phyloP scores from a whole-genome alignment of 441 rosid species.

The Brassica balearica region DNA sequence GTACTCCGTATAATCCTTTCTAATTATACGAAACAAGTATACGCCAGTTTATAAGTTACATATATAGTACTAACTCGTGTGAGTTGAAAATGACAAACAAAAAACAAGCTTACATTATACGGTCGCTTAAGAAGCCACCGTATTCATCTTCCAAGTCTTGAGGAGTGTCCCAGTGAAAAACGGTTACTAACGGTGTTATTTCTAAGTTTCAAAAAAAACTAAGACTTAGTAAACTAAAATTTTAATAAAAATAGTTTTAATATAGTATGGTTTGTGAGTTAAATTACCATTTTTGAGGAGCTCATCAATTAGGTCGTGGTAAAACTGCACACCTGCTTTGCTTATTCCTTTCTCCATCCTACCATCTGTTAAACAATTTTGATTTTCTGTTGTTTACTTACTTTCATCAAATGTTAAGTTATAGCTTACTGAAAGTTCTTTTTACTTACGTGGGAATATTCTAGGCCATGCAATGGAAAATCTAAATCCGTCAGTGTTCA shows the following conservation, averaged over 20 bases:
- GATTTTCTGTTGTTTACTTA: not conserved
- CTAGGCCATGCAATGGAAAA: slow-evolving; percentile 63
- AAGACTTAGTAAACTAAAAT: not conserved
- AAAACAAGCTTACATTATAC: slow-evolving; percentile 40
- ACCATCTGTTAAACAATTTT: slow-evolving; percentile 46
- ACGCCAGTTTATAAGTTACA: not conserved
- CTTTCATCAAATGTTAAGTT: not conserved
- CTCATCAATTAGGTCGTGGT: slow-evolving; percentile 52
- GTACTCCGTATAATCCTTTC: slow-evolving; percentile 43
- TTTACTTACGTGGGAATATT: slow-evolving; percentile 52
- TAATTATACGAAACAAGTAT: not conserved
- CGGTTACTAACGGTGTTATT: slow-evolving; percentile 49
- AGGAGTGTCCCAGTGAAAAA: slow-evolving; percentile 56
- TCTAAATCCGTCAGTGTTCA: slow-evolving; percentile 53
- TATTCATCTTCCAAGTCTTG: slow-evolving; percentile 47
- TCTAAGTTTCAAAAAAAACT: slow-evolving; percentile 28
- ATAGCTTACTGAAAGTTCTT: not conserved
- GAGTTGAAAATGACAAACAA: not conserved
- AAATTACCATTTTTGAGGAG: slow-evolving; percentile 45
- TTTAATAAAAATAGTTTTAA: slow-evolving; percentile 1
- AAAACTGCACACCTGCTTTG: slow-evolving; percentile 50
- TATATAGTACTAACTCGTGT: not conserved
- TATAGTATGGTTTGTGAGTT: not conserved
- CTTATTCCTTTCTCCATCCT: slow-evolving; percentile 51
- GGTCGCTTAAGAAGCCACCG: slow-evolving; percentile 51